A percentile compares a stretch with the other conserved stretches of the same genome.
These are phyloP conservation scores for Aspergillus vadensis DNA, from an alignment of 2,329 filamentous ascomycete genomes.

Conservation along the genomic window DNA sequence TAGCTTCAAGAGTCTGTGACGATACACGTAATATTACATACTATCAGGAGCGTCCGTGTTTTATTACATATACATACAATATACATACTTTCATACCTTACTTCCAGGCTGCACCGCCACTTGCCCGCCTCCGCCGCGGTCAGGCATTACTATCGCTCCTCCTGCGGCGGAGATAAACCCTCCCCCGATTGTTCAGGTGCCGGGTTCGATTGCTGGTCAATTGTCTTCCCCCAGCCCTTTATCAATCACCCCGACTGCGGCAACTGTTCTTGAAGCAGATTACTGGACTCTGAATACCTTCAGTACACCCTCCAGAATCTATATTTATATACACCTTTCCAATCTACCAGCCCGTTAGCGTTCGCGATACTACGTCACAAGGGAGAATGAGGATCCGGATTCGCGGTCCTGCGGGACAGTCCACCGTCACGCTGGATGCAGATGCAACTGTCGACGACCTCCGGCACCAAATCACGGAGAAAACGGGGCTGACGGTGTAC, in stretches of 20 bases:
- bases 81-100: too few relatives aligned
- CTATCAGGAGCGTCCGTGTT: background rate
- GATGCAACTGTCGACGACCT: constrained; percentile 56
- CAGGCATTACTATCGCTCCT: background rate
- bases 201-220: background rate
- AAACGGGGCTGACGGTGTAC: constrained; percentile 67
- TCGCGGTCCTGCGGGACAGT: constrained; percentile 71
- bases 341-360: background rate
- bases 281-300: background rate
- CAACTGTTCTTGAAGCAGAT: background rate
- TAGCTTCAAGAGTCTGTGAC: background rate
- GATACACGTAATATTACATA: background rate
- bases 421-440: constrained; percentile 69
- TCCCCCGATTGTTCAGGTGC: background rate
- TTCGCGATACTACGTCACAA: background rate
- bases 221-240: background rate
- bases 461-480: constrained; percentile 50
- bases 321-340: background rate
- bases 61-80: background rate
- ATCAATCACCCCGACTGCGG: background rate
- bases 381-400: constrained; percentile 70
- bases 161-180: background rate
- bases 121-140: background rate
- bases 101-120: background rate
- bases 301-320: background rate